These are phyloP conservation scores for Raffaelea arxii DNA, from an alignment of 2,329 filamentous ascomycete genomes.

Conservation along the genomic window DNA sequence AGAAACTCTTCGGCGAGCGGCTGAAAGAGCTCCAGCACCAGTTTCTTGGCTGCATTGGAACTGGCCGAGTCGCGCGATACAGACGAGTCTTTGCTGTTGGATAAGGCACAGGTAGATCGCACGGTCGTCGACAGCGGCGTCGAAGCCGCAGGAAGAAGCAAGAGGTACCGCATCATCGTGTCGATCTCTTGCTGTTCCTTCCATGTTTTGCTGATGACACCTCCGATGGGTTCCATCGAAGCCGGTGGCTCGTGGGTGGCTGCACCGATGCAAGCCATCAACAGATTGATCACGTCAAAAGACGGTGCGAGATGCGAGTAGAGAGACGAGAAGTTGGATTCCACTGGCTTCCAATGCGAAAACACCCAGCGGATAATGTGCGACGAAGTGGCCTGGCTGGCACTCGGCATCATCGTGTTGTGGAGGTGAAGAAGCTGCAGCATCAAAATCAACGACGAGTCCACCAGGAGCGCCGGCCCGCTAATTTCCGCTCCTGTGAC, in stretches of 20 bases:
- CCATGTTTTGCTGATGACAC: slow-evolving; percentile 38
- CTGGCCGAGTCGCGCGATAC: slow-evolving; percentile 9
- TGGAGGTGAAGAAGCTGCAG: slow-evolving; percentile 55
- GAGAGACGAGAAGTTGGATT: slow-evolving; percentile 56
- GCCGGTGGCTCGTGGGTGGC: slow-evolving; percentile 20
- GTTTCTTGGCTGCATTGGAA: slow-evolving; percentile 35
- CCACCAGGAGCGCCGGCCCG: slow-evolving; percentile 69
- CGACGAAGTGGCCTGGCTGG: slow-evolving; percentile 56
- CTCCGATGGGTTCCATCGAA: slow-evolving; percentile 31
- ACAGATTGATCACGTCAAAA: slow-evolving; percentile 54
- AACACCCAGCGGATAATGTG: slow-evolving; percentile 75
- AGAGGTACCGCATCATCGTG: slow-evolving; percentile 41
- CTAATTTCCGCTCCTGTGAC: slow-evolving; percentile 70
- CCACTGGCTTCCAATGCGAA: slow-evolving; percentile 72
- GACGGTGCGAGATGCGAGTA: slow-evolving; percentile 55
- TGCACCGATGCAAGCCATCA: slow-evolving; percentile 59
- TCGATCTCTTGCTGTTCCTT: slow-evolving; percentile 32
- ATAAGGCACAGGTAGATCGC: slow-evolving; percentile 4
- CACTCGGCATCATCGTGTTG: slow-evolving; percentile 57
- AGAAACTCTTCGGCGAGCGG: slow-evolving; percentile 42
- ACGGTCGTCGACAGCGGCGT: neutral
- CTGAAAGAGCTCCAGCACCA: slow-evolving; percentile 43
- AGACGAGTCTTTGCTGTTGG: neutral
- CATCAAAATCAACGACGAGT: slow-evolving; percentile 69
- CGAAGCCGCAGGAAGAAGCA: slow-evolving; percentile 34